Conservation (phyloP, 2,329 filamentous ascomycete species). For the Clonostachys byssicola region DNA sequence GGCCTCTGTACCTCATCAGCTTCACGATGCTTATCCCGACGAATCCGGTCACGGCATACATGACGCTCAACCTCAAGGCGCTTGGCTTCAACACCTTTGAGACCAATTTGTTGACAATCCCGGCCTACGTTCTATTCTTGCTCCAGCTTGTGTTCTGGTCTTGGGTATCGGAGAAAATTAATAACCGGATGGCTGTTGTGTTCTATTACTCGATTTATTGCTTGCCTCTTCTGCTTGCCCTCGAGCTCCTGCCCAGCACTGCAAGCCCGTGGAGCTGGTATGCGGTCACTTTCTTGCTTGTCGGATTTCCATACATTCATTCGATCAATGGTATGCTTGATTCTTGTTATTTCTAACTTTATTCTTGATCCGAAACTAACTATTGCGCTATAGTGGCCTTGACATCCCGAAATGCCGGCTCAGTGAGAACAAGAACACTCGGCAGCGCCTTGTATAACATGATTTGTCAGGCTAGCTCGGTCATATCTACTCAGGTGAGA, state of each 20-base stretch:
- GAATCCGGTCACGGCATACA: slow-evolving; percentile 13
- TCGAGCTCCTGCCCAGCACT: slow-evolving; percentile 36
- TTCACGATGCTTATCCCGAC: slow-evolving; percentile 12
- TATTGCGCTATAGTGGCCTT: too few species aligned
- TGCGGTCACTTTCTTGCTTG: too few species aligned
- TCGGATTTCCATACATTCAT: too few species aligned
- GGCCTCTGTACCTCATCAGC: slow-evolving; percentile 46
- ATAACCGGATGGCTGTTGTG: slow-evolving; percentile 22
- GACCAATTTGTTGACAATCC: slow-evolving; percentile 61
- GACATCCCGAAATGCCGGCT: too few species aligned
- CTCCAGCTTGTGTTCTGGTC: slow-evolving; percentile 24
- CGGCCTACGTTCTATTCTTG: slow-evolving; percentile 39
- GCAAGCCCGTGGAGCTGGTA: too few species aligned
- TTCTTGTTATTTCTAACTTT: too few species aligned
- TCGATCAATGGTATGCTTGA: too few species aligned
- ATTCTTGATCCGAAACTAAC: too few species aligned
- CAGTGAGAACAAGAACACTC: too few species aligned
- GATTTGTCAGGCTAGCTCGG: too few species aligned
- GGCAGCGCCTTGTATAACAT: too few species aligned
- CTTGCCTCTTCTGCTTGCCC: slow-evolving; percentile 48
- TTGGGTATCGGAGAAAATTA: slow-evolving; percentile 27
- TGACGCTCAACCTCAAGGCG: slow-evolving; percentile 14
- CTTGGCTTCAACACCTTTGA: slow-evolving; percentile 38
- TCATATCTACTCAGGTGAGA: too few species aligned
- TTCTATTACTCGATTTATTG: slow-evolving; percentile 54